Evolutionary conservation across 2,329 filamentous ascomycete genomes (phyloP), one percentile per base, ranked within the genome.

Genomic region (Nigrospora sphaerica): DNA sequence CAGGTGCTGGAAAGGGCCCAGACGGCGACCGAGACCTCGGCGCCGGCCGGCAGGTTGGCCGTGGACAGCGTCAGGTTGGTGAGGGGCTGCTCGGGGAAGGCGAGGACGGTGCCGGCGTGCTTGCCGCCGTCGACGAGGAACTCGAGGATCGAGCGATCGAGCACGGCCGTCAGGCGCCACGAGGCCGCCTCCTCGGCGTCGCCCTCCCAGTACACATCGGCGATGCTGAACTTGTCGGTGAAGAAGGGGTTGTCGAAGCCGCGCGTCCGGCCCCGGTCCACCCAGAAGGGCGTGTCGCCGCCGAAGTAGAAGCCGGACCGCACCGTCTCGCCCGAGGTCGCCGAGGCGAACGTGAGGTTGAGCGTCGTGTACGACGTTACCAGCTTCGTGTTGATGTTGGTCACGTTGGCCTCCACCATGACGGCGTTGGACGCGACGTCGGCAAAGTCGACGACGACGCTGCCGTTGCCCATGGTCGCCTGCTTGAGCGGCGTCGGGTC

Each of bases 161-260:
- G 64, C 3, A 81, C 65, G 1, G 71, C 72, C 42, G 71, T 69
- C 32, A 81, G 46, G 7, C 50, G 40, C 55, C 57, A 57, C 3
- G 50, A 49, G 3, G 51, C 50, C 18, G 50, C 14, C 13, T 18
- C n/a, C 28, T 17, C 32, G 2, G 46, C 40, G 2, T 45, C 43
- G 32, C 19, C 46, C 2, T 51, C 46, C 34, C 58, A 58, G 46
- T 59, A 61, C 3, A 62, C 48, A 39, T 62, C 56, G 12, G 58
- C 49, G 1, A 46, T 49, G 37, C 58, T 48, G 56, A 80, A 77
- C 52, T 75, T 74, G 50, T 80, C 72, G 0, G 73, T 78, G 57
- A 79, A 80, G 61, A 74, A 77, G 2, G 70, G 65, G 50, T 77
- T 75, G 14, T 73, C 68, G 54, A 75, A 79, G 2, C 73, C 75